These are phyloP conservation scores for Chamaecrista fasciculata DNA, from an alignment of 306 rosid species.

Conservation along the genomic window DNA sequence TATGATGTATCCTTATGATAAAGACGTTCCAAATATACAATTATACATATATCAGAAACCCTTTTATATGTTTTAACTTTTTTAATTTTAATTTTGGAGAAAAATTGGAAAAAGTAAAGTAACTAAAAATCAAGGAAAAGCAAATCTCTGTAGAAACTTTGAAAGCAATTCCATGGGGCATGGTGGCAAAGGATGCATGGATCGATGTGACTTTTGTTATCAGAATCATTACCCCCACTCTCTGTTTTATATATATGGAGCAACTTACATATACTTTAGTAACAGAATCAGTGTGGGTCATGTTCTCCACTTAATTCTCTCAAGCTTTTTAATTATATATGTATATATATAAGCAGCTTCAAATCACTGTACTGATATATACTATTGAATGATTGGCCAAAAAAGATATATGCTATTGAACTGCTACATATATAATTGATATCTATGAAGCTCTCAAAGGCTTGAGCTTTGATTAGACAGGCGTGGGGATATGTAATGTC, in stretches of 20 bases:
- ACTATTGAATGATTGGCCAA: too few relatives aligned
- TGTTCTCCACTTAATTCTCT: slow-evolving; percentile 28
- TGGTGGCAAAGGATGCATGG: slow-evolving; percentile 25
- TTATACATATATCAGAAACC: background rate
- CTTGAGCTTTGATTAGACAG: slow-evolving; percentile 43
- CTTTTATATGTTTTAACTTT: too few relatives aligned
- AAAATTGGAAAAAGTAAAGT: background rate
- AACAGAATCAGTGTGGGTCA: slow-evolving; percentile 49
- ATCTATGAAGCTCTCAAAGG: slow-evolving; percentile 38
- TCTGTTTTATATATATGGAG: slow-evolving; percentile 17
- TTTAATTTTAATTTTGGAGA: background rate
- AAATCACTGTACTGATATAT: too few relatives aligned
- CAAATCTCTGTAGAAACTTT: slow-evolving; percentile 23
- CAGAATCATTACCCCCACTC: slow-evolving; percentile 37
- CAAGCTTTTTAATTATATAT: background rate
- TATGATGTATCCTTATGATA: slow-evolving; percentile 45
- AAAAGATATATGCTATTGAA: too few relatives aligned
- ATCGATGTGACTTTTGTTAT: slow-evolving; percentile 26
- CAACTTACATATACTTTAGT: slow-evolving; percentile 30
- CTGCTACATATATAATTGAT: too few relatives aligned
- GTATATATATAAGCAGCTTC: background rate
- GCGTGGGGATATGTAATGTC: slow-evolving; percentile 34
- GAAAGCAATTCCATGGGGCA: slow-evolving; percentile 1
- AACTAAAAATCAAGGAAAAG: slow-evolving; percentile 1
- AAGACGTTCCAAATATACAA: slow-evolving; percentile 37